Percentiles rank a stretch among this genome's conserved stretches.
phyloP scores from a whole-genome alignment of 164 flowering plant species.

The Magnolia kwangsiensis region DNA sequence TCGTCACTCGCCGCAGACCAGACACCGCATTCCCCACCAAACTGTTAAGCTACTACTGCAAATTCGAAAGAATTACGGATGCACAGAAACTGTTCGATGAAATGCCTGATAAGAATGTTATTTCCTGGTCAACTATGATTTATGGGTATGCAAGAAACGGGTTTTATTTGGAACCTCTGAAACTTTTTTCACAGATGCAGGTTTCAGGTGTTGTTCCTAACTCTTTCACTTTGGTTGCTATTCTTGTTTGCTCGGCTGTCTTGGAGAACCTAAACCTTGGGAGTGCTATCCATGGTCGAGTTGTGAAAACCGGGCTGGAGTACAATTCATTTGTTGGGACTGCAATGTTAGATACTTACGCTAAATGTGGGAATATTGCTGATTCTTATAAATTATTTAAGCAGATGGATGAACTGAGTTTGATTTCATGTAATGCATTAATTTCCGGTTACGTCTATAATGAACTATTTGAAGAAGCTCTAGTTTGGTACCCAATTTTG shows the following conservation, averaged over 20 bases:
- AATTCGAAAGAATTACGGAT: slow-evolving; percentile 18
- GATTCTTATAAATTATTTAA: slow-evolving; percentile 26
- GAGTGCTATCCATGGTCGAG: slow-evolving; percentile 25
- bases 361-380: slow-evolving; percentile 27
- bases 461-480: slow-evolving; percentile 24
- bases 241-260: slow-evolving; percentile 23
- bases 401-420: slow-evolving; percentile 20
- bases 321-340: slow-evolving; percentile 26
- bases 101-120: slow-evolving; percentile 25
- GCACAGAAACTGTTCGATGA: slow-evolving; percentile 34
- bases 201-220: slow-evolving; percentile 22
- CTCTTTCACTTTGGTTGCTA: slow-evolving; percentile 37
- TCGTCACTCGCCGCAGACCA: background rate
- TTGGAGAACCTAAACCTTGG: slow-evolving; percentile 16
- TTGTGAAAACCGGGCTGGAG: slow-evolving; percentile 28
- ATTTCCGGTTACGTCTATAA: slow-evolving; percentile 26
- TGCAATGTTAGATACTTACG: slow-evolving; percentile 36
- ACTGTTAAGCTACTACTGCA: slow-evolving; percentile 14
- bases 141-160: slow-evolving; percentile 34
- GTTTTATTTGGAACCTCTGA: slow-evolving; percentile 16
- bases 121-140: slow-evolving; percentile 32
- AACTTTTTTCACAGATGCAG: slow-evolving; percentile 28
- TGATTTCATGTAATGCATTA: slow-evolving; percentile 32
- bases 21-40: slow-evolving; percentile 5
- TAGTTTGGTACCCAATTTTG: slow-evolving; percentile 28